phyloP scores from a whole-genome alignment of 345 rosid genomes.

The Eutrema yunnanense region DNA sequence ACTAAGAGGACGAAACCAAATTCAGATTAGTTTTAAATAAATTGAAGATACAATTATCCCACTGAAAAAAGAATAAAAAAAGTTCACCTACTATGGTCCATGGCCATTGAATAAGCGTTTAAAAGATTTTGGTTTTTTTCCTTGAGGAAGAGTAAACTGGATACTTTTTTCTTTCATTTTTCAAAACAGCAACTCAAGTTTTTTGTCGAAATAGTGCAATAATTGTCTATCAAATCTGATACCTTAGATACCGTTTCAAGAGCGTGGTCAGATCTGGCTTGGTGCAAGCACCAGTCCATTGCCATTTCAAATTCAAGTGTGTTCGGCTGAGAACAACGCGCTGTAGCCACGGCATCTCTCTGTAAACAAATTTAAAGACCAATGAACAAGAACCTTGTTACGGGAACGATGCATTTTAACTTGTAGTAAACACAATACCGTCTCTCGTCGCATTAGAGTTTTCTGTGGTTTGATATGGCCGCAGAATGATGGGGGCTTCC shows the following conservation, averaged over 20 bases:
- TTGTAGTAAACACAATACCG: conserved; percentile 33
- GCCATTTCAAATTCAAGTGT: conserved; percentile 86
- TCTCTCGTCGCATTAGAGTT: conserved; percentile 46
- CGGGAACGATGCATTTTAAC: background rate
- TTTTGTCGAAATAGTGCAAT: background rate
- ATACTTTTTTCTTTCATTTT: background rate
- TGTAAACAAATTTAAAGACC: conserved; percentile 18
- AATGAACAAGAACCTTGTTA: background rate
- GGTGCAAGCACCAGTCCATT: conserved; percentile 66
- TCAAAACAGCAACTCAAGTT: background rate
- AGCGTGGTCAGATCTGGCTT: conserved; percentile 38
- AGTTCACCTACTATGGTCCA: background rate
- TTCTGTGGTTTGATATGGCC: conserved; percentile 63
- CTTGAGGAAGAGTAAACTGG: background rate
- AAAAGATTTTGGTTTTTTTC: background rate
- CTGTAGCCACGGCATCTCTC: conserved; percentile 78
- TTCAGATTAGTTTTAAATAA: background rate
- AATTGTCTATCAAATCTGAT: background rate
- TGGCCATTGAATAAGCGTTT: background rate
- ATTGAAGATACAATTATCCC: background rate
- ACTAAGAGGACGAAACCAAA: background rate
- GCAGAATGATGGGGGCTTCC: conserved; percentile 40
- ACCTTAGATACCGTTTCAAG: no score
- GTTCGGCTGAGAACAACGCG: conserved; percentile 89
- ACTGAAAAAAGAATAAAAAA: background rate